Conservation (phyloP, 2,329 filamentous ascomycete genomes). For the Diaporthe ampelina region DNA sequence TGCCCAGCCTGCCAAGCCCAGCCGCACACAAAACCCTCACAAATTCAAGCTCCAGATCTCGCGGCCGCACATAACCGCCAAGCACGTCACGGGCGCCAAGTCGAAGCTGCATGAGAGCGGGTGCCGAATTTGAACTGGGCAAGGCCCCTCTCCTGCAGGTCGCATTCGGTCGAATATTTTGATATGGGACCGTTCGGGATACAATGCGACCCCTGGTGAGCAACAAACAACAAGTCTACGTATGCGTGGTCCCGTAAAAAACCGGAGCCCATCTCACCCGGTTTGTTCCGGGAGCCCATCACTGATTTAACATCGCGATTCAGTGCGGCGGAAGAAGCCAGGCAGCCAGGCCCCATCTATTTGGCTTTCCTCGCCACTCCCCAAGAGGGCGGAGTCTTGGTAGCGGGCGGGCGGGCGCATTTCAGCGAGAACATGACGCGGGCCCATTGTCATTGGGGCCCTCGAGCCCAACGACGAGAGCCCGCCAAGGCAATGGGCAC, state of each 20-base stretch:
- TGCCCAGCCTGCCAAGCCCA: conserved; percentile 27
- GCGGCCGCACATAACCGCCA: conserved; percentile 6
- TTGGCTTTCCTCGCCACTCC: conserved; percentile 11
- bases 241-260: neutral
- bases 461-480: neutral
- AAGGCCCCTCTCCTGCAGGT: neutral
- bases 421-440: conserved; percentile 18
- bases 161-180: neutral
- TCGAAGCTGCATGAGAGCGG: conserved; percentile 5
- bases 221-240: neutral
- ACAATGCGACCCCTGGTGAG: neutral
- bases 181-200: neutral
- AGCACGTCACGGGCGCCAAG: conserved; percentile 23
- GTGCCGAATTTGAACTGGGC: neutral
- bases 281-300: neutral
- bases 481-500: neutral
- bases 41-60: conserved; percentile 22
- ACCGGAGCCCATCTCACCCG: neutral
- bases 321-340: conserved; percentile 21
- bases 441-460: conserved; percentile 13
- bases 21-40: neutral
- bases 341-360: conserved; percentile 15
- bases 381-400: neutral
- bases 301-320: neutral
- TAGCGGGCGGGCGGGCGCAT: neutral